A percentile compares a stretch with the other conserved stretches of the same genome.
These are phyloP conservation scores for Paraphoma chrysanthemicola DNA, from an alignment of 2,329 filamentous ascomycete genomes.

Conservation along the genomic window DNA sequence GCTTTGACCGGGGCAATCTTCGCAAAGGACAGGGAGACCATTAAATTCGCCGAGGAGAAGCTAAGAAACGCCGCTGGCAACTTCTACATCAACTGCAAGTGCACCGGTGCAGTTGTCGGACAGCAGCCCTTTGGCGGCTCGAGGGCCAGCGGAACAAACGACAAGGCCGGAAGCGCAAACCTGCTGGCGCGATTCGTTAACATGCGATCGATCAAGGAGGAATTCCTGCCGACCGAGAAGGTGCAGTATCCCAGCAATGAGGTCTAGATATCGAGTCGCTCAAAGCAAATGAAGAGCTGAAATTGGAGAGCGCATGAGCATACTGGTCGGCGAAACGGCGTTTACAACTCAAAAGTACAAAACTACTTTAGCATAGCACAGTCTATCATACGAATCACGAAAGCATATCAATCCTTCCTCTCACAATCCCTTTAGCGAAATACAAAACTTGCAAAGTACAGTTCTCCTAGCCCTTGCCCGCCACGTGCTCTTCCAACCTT, in stretches of 20 bases:
- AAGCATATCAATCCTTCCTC: no score
- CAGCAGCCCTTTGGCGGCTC: conserved; percentile 62
- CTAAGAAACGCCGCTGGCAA: conserved; percentile 79
- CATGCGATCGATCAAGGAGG: conserved; percentile 64
- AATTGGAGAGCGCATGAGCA: no score
- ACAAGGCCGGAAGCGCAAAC: conserved; percentile 63
- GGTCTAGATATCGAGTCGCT: conserved; percentile 21
- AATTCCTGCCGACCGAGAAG: conserved; percentile 56
- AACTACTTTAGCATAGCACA: no score
- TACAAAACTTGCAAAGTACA: no score
- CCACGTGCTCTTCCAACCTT: no score
- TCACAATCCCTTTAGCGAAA: no score
- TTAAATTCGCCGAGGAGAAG: conserved; percentile 73
- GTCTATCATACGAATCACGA: no score
- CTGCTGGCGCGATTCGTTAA: conserved; percentile 62
- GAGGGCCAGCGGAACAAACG: conserved; percentile 64
- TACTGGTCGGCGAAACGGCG: no score
- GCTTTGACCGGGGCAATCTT: conserved; percentile 80
- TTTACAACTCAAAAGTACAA: no score
- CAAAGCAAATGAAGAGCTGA: no score
- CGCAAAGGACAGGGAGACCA: conserved; percentile 69
- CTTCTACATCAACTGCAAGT: conserved; percentile 88
- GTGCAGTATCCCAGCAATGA: conserved; percentile 63
- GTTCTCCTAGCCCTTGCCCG: no score
- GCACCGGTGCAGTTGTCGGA: conserved; percentile 58